phyloP scores from a whole-genome alignment of 2,329 filamentous ascomycete species.

The Colletotrichum chlorophyti region DNA sequence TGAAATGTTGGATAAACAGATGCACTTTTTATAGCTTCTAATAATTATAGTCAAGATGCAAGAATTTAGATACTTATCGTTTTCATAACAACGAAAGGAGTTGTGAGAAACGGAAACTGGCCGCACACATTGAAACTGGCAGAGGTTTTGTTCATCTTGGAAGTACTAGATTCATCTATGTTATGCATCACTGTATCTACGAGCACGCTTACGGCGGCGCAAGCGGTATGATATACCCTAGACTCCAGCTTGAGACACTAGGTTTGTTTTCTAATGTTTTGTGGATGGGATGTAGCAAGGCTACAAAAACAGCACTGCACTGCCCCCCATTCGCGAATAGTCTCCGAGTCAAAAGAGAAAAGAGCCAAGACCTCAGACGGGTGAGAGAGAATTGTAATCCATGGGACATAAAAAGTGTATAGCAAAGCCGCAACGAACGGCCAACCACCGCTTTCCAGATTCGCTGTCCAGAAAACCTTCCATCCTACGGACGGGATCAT shows the following conservation, averaged over 20 bases:
- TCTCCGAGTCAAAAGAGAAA: conserved; percentile 2
- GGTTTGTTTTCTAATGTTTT: conserved; percentile 12
- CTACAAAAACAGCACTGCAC: conserved; percentile 5
- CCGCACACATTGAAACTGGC: background rate
- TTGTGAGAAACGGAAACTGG: background rate
- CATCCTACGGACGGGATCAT: conserved; percentile 19
- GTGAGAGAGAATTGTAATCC: conserved; percentile 1
- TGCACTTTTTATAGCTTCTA: too few species aligned
- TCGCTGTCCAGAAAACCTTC: conserved; percentile 14
- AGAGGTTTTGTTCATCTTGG: conserved; percentile 11
- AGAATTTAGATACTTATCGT: background rate
- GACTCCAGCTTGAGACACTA: background rate
- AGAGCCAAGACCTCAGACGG: conserved; percentile 1
- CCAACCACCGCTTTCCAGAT: conserved; percentile 11
- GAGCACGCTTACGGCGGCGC: conserved; percentile 13
- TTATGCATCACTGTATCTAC: conserved; percentile 16
- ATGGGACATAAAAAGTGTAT: conserved; percentile 22
- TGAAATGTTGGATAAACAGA: too few species aligned
- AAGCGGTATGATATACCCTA: background rate
- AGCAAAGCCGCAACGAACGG: conserved; percentile 23
- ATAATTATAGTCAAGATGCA: too few species aligned
- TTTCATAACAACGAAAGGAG: background rate
- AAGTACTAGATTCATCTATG: conserved; percentile 26
- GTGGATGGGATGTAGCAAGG: conserved; percentile 5
- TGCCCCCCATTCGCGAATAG: background rate